These are phyloP conservation scores for Lasiosphaeria hispida DNA, from an alignment of 495 filamentous ascomycete genomes.

Conservation along the genomic window DNA sequence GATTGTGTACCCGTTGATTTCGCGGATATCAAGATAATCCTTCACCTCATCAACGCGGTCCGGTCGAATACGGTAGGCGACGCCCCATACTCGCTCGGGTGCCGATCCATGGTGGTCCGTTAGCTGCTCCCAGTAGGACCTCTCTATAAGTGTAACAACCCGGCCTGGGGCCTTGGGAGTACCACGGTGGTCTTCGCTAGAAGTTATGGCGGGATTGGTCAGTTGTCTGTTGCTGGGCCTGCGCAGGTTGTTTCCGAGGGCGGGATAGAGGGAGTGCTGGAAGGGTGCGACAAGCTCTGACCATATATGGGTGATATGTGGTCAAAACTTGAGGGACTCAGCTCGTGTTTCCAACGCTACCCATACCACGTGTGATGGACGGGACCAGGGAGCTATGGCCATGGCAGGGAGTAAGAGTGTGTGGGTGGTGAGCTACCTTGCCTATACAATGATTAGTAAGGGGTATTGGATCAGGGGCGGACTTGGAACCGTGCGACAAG, in stretches of 20 bases:
- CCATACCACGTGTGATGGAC: too few species aligned
- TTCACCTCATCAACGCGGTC: slow-evolving; percentile 75
- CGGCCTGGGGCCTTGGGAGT: slow-evolving; percentile 83
- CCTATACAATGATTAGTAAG: slow-evolving; percentile 43
- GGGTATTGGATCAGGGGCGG: neutral
- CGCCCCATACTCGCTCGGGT: slow-evolving; percentile 77
- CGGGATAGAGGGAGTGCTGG: neutral
- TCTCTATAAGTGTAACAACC: slow-evolving; percentile 89
- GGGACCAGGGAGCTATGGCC: neutral
- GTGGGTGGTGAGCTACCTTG: slow-evolving; percentile 44
- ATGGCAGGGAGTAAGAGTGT: neutral
- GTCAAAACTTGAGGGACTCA: neutral
- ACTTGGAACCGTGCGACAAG: slow-evolving; percentile 12
- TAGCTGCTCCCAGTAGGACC: slow-evolving; percentile 74
- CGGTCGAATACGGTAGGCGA: slow-evolving; percentile 82
- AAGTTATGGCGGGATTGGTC: too few species aligned
- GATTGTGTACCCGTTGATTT: slow-evolving; percentile 94
- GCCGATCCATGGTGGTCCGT: slow-evolving; percentile 63
- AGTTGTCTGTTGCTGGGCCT: too few species aligned
- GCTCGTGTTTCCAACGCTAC: neutral
- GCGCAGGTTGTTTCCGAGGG: neutral
- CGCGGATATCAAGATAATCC: slow-evolving; percentile 86
- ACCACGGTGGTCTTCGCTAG: slow-evolving; percentile 89
- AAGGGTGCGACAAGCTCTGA: neutral
- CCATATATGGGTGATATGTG: neutral